A percentile compares a stretch with the other conserved stretches of the same genome.
Conservation (phyloP, 306 rosid genomes). For the Hylodesmum podocarpum region DNA sequence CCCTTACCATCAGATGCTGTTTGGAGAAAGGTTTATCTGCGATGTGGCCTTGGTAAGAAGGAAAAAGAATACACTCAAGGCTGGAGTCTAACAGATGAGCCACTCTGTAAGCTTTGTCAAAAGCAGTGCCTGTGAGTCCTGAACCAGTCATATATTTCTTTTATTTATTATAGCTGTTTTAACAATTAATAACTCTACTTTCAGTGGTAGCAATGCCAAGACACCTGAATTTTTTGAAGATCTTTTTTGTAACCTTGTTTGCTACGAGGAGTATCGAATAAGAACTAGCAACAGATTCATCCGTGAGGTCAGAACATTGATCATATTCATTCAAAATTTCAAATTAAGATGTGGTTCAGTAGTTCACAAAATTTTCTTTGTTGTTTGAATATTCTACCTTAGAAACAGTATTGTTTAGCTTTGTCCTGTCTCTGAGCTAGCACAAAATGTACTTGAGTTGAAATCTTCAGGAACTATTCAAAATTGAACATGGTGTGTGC, state of each 20-base stretch:
- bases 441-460: constrained; percentile 18
- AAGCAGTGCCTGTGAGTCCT: constrained; percentile 73
- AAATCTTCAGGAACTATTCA: constrained; percentile 78
- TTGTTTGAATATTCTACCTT: constrained; percentile 5
- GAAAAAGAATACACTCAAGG: constrained; percentile 90
- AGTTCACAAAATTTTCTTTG: constrained; percentile 21
- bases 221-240: constrained; percentile 89
- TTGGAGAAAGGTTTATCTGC: constrained; percentile 72
- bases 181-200: constrained; percentile 36
- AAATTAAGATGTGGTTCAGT: constrained; percentile 5
- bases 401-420: neutral
- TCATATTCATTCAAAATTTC: neutral
- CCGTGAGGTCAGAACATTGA: constrained; percentile 65
- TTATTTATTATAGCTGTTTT: constrained; percentile 1
- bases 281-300: constrained; percentile 81
- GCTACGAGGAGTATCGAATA: constrained; percentile 85
- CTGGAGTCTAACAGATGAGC: constrained; percentile 69
- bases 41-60: constrained; percentile 68
- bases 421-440: constrained; percentile 24
- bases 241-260: constrained; percentile 85
- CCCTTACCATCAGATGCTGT: constrained; percentile 81
- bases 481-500: constrained; percentile 86
- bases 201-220: constrained; percentile 78
- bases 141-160: constrained; percentile 5
- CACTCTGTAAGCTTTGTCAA: constrained; percentile 97